Evolutionary conservation across 768 basidiomycete genomes (phyloP).

Genomic region (Phylloporus sp.): DNA sequence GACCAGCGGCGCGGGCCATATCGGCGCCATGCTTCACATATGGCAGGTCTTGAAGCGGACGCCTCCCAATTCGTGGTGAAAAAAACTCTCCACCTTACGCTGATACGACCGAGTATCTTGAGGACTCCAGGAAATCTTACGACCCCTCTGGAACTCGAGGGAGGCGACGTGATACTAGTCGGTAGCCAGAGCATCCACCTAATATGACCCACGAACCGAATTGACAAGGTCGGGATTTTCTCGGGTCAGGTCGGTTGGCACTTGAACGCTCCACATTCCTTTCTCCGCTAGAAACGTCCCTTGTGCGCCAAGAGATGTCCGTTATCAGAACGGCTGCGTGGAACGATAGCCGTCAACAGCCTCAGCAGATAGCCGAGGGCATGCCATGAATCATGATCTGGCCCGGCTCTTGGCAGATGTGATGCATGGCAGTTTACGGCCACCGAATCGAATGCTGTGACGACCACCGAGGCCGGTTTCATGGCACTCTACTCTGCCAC

Average conservation of each 20-base stretch:
- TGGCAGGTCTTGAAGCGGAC: too few species aligned
- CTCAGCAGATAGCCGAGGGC: slow-evolving; percentile 36
- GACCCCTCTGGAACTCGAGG: slow-evolving; percentile 59
- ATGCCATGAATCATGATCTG: slow-evolving; percentile 14
- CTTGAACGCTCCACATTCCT: slow-evolving; percentile 18
- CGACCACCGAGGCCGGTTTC: too few species aligned
- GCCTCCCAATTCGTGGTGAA: slow-evolving; percentile 62
- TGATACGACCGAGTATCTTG: too few species aligned
- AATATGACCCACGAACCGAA: slow-evolving; percentile 52
- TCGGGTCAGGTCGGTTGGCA: slow-evolving; percentile 27
- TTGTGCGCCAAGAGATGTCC: slow-evolving; percentile 18
- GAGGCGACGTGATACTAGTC: slow-evolving; percentile 50
- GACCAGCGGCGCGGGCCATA: slow-evolving; percentile 59
- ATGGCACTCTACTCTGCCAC: too few species aligned
- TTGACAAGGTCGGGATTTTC: slow-evolving; percentile 46
- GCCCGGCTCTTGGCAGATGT: slow-evolving; percentile 31
- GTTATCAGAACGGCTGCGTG: slow-evolving; percentile 16
- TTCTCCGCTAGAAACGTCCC: slow-evolving; percentile 15
- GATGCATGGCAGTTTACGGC: slow-evolving; percentile 27
- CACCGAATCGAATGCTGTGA: not conserved
- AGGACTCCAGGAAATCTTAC: slow-evolving; percentile 43
- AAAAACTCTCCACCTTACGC: too few species aligned
- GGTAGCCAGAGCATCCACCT: slow-evolving; percentile 54
- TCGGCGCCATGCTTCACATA: too few species aligned
- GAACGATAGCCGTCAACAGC: slow-evolving; percentile 33